A percentile compares a stretch with the other conserved stretches of the same genome.
phyloP scores from a whole-genome alignment of 2,329 filamentous ascomycete genomes.

The Celoporthe dispersa region DNA sequence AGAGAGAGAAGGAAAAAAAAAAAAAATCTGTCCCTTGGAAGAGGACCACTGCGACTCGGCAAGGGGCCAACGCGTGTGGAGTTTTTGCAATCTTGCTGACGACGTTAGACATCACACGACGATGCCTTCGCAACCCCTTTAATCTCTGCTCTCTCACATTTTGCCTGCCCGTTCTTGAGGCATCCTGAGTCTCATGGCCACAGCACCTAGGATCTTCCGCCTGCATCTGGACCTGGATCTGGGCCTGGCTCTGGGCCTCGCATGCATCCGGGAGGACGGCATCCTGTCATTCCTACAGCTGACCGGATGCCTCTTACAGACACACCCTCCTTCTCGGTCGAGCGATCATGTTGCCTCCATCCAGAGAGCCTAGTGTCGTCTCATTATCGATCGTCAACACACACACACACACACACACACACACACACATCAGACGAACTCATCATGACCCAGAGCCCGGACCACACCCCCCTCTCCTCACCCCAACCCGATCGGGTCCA shows the following conservation, averaged over 20 bases:
- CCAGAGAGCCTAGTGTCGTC: constrained; percentile 1
- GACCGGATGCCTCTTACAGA: constrained; percentile 1
- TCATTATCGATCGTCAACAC: background rate
- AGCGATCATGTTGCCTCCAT: background rate
- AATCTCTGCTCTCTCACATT: background rate
- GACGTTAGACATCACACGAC: background rate
- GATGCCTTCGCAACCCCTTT: constrained; percentile 5
- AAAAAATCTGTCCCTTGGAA: background rate
- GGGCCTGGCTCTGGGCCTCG: background rate
- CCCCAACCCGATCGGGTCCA: background rate
- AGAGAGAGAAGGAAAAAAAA: background rate
- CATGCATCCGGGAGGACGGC: background rate
- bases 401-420: background rate
- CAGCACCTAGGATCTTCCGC: background rate
- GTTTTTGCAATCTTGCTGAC: constrained; percentile 5
- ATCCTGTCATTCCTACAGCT: constrained; percentile 10
- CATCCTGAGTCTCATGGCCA: constrained; percentile 2
- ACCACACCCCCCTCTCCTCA: background rate
- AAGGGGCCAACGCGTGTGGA: constrained; percentile 1
- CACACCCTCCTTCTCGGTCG: background rate
- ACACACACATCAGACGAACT: constrained; percentile 2
- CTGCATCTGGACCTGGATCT: background rate
- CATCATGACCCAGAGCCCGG: background rate
- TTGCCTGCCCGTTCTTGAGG: background rate
- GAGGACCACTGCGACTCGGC: background rate